These are phyloP conservation scores for Pythium sp. DNA, from an alignment of 352 stramenopile species.

Conservation along the genomic window DNA sequence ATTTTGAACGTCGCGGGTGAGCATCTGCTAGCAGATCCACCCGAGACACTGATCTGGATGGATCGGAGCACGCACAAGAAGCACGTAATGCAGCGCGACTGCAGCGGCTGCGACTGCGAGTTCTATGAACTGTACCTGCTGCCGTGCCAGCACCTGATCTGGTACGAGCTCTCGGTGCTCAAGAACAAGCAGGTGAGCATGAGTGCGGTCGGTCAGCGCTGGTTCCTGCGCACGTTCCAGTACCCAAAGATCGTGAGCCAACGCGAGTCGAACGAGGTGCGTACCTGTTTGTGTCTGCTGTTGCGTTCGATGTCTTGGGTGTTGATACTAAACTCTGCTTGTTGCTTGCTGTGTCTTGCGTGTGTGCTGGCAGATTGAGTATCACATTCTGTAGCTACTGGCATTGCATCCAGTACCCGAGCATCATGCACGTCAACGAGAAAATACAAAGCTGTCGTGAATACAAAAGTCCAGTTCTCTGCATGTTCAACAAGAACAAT, in stretches of 20 bases:
- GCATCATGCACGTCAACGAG: neutral
- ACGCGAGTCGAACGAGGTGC: slow-evolving; percentile 69
- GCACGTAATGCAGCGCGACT: slow-evolving; percentile 56
- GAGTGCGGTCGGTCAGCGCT: slow-evolving; percentile 50
- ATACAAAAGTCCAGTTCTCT: neutral
- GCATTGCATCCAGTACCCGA: neutral
- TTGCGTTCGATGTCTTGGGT: neutral
- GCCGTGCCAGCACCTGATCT: slow-evolving; percentile 71
- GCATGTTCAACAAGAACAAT: neutral
- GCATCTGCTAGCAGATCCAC: slow-evolving; percentile 1
- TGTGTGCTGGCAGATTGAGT: slow-evolving; percentile 44
- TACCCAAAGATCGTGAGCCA: slow-evolving; percentile 49
- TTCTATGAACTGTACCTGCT: slow-evolving; percentile 67
- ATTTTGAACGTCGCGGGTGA: slow-evolving; percentile 15
- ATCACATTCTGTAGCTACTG: slow-evolving; percentile 48
- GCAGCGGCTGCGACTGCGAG: slow-evolving; percentile 59
- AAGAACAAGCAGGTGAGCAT: slow-evolving; percentile 66
- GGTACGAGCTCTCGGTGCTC: slow-evolving; percentile 64
- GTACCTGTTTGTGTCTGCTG: slow-evolving; percentile 4
- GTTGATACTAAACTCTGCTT: neutral
- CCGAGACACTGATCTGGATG: slow-evolving; percentile 45
- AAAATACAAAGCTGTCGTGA: neutral
- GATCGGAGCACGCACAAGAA: slow-evolving; percentile 53
- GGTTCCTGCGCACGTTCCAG: slow-evolving; percentile 73
- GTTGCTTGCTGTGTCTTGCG: slow-evolving; percentile 3